Evolutionary conservation across 2,329 filamentous ascomycete genomes (phyloP).

Genomic region (Pyricularia pennisetigena): DNA sequence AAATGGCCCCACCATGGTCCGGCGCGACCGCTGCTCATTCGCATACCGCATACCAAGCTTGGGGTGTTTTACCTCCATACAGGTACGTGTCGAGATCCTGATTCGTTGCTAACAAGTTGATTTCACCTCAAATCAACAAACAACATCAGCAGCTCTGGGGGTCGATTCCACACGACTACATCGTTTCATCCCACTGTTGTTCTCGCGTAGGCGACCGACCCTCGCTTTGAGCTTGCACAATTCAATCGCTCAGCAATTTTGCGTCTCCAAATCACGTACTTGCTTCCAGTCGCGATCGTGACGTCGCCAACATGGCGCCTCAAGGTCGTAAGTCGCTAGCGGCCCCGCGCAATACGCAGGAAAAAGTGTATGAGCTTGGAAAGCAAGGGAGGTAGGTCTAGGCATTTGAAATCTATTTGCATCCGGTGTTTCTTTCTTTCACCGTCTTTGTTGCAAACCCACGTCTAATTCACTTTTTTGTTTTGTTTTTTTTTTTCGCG

Average conservation of each 20-base stretch:
- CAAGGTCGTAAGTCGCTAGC: not conserved
- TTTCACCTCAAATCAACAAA: not conserved
- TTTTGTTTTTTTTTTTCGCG: not conserved
- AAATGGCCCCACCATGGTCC: not conserved
- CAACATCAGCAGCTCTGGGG: not conserved
- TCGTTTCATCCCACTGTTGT: not conserved
- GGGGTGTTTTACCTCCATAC: not conserved
- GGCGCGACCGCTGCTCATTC: not conserved
- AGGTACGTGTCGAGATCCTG: not conserved
- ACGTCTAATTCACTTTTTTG: not conserved
- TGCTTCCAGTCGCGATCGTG: not conserved
- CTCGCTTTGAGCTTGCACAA: not conserved
- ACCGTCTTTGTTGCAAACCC: too few species aligned
- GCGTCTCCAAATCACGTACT: too few species aligned
- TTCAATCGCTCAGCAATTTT: not conserved
- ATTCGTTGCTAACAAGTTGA: not conserved
- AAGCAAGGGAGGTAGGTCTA: not conserved
- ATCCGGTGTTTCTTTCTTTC: not conserved
- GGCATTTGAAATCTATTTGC: not conserved
- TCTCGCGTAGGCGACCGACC: not conserved
- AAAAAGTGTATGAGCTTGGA: not conserved
- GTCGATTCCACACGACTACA: not conserved
- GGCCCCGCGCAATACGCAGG: not conserved
- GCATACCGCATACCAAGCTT: not conserved
- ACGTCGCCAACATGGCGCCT: not conserved